phyloP scores from a whole-genome alignment of 768 basidiomycete genomes.

The Boletus vinaceobasis region DNA sequence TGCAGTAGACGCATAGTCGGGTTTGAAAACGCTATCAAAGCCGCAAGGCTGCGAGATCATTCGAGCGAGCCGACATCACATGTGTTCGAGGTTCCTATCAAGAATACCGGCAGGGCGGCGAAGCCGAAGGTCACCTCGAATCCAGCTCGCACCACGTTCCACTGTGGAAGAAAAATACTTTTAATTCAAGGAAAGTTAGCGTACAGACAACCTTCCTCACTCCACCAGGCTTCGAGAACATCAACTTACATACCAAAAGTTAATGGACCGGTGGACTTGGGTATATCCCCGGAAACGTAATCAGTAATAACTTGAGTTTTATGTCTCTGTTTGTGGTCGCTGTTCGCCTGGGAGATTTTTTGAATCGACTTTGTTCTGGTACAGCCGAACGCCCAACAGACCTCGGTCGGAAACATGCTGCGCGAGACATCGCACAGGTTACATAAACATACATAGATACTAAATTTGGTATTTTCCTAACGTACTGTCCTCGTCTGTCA shows the following conservation, averaged over 20 bases:
- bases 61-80: neutral
- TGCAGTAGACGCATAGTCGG: neutral
- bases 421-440: too few relatives aligned
- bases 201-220: neutral
- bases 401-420: neutral
- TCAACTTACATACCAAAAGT: neutral
- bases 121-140: neutral
- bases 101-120: neutral
- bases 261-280: neutral
- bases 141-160: neutral
- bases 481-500: too few relatives aligned
- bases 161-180: neutral
- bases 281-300: neutral
- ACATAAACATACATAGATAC: too few relatives aligned
- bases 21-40: too few relatives aligned
- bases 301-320: neutral
- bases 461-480: too few relatives aligned
- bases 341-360: neutral
- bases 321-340: neutral
- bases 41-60: neutral
- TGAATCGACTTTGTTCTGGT: neutral
- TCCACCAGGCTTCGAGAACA: neutral
- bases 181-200: neutral
- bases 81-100: neutral
- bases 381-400: too few relatives aligned